phyloP scores from a whole-genome alignment of 2,329 filamentous ascomycete genomes.

The Xylaria sp. region DNA sequence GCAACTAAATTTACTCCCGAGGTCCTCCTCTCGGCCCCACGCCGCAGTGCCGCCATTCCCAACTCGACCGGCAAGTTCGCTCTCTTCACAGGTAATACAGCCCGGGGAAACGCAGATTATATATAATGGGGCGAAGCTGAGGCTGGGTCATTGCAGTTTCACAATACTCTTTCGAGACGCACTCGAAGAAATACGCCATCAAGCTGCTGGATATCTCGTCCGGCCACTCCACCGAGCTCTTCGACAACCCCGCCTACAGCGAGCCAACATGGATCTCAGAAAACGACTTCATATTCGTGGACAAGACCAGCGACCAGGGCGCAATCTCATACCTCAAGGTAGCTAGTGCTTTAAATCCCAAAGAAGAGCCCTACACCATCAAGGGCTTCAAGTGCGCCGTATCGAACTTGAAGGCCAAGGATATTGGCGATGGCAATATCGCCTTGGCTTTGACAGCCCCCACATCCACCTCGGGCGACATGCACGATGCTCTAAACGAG shows the following conservation, averaged over 20 bases:
- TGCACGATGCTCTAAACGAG: conserved; percentile 73
- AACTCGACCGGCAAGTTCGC: conserved; percentile 73
- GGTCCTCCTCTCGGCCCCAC: conserved; percentile 79
- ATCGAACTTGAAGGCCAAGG: conserved; percentile 68
- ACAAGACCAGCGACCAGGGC: conserved; percentile 58
- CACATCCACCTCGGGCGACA: conserved; percentile 73
- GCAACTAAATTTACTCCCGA: conserved; percentile 79
- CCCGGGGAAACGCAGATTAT: not conserved
- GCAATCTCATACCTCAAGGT: conserved; percentile 61
- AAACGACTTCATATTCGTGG: conserved; percentile 68
- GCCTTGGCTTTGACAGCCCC: conserved; percentile 71
- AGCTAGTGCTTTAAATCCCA: conserved; percentile 52
- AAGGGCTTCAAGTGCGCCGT: conserved; percentile 63
- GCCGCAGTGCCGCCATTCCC: conserved; percentile 76
- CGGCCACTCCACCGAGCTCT: conserved; percentile 73
- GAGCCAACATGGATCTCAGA: conserved; percentile 83
- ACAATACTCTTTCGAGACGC: conserved; percentile 82
- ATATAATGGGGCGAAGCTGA: conserved; percentile 47
- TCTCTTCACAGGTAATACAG: conserved; percentile 67
- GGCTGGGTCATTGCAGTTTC: conserved; percentile 60
- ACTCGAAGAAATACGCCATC: conserved; percentile 75
- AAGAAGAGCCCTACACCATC: conserved; percentile 58
- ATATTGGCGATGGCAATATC: conserved; percentile 60
- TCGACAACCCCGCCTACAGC: conserved; percentile 70
- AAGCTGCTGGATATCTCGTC: conserved; percentile 75